Evolutionary conservation across 2,329 filamentous ascomycete species (phyloP).

Genomic region (Chrysoporthe deuterocubensis): DNA sequence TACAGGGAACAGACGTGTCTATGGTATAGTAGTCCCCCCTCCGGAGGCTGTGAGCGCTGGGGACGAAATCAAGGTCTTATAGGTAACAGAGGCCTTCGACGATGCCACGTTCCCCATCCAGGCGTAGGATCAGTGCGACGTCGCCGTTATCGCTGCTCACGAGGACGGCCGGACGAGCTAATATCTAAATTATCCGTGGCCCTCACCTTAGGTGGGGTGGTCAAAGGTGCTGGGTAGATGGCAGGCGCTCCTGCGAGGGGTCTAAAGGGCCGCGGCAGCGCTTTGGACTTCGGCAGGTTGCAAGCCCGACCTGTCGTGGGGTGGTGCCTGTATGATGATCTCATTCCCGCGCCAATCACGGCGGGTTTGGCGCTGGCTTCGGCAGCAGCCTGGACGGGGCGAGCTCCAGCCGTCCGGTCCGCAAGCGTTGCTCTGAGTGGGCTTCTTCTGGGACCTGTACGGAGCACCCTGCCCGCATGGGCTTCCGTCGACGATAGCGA

Average conservation of each 20-base stretch:
- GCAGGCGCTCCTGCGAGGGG: slow-evolving; percentile 11
- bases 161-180: neutral
- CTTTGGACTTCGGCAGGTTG: slow-evolving; percentile 14
- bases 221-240: neutral
- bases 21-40: neutral
- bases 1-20: neutral
- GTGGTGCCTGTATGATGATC: slow-evolving; percentile 20
- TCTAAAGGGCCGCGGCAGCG: slow-evolving; percentile 4
- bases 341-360: slow-evolving; percentile 25
- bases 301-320: slow-evolving; percentile 16
- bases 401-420: neutral
- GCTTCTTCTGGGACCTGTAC: neutral
- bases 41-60: neutral
- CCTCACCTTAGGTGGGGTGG: neutral
- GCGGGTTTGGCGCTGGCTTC: neutral
- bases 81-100: neutral
- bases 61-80: slow-evolving; percentile 2
- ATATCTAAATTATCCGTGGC: slow-evolving; percentile 9
- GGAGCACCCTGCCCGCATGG: neutral
- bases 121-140: neutral
- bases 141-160: slow-evolving; percentile 19
- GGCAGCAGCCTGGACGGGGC: neutral
- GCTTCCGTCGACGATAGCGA: neutral
- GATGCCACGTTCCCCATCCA: slow-evolving; percentile 9
- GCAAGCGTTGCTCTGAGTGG: neutral